Evolutionary conservation across 495 filamentous ascomycete species (phyloP).

Genomic region (Bryoglossum gracile): DNA sequence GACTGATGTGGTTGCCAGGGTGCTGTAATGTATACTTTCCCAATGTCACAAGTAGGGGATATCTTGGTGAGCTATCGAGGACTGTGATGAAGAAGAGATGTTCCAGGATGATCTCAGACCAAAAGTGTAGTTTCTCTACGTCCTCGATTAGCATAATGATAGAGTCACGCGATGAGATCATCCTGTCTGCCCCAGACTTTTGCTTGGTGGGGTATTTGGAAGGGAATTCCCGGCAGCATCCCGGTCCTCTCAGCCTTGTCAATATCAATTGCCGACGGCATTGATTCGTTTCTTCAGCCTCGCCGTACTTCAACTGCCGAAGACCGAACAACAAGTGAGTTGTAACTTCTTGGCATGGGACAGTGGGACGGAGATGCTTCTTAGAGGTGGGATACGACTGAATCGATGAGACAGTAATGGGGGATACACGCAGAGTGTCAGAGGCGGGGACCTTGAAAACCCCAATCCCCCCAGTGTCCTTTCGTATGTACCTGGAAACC

Average conservation of each 20-base stretch:
- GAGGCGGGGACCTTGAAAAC: conserved; percentile 14
- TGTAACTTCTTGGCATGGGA: background rate
- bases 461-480: conserved; percentile 18
- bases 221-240: background rate
- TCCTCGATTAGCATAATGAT: too few relatives aligned
- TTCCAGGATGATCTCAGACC: too few relatives aligned
- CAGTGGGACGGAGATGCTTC: background rate
- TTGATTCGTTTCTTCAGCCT: conserved; percentile 5
- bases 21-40: too few relatives aligned
- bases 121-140: too few relatives aligned
- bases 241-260: conserved; percentile 1
- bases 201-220: background rate
- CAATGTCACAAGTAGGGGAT: too few relatives aligned
- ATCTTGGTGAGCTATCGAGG: too few relatives aligned
- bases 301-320: conserved; percentile 4
- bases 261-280: conserved; percentile 13
- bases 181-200: conserved; percentile 9
- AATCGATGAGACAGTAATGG: conserved; percentile 6
- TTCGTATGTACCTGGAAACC: conserved; percentile 12
- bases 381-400: background rate
- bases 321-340: background rate
- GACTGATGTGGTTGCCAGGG: too few relatives aligned
- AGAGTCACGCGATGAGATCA: background rate
- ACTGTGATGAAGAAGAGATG: too few relatives aligned
- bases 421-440: conserved; percentile 22